A percentile compares a stretch with the other conserved stretches of the same genome.
These are phyloP conservation scores for Talaromyces borbonicus DNA, from an alignment of 495 filamentous ascomycete species.

Conservation along the genomic window DNA sequence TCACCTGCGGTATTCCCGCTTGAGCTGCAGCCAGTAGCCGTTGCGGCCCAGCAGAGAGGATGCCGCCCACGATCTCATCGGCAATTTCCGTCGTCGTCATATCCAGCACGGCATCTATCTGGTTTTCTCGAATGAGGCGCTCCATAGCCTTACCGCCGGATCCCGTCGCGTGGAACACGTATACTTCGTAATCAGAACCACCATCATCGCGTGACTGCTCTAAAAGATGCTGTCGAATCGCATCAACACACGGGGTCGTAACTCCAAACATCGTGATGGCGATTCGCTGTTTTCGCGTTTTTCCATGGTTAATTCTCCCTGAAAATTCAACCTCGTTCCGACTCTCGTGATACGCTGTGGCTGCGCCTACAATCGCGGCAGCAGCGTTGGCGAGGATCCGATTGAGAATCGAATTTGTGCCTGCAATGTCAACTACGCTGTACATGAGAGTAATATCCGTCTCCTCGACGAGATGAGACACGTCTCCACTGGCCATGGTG, in stretches of 20 bases:
- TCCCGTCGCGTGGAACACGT: conserved; percentile 61
- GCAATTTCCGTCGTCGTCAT: conserved; percentile 60
- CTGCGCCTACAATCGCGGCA: conserved; percentile 47
- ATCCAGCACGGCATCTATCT: conserved; percentile 53
- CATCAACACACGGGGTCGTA: conserved; percentile 51
- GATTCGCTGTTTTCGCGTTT: conserved; percentile 30
- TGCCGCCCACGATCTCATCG: conserved; percentile 51
- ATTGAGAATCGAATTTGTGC: conserved; percentile 46
- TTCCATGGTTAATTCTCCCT: conserved; percentile 15
- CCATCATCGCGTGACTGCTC: too few species aligned
- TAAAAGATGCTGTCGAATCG: conserved; percentile 36
- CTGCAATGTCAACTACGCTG: conserved; percentile 58
- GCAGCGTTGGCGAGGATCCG: conserved; percentile 51
- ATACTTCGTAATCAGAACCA: conserved; percentile 41
- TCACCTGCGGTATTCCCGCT: conserved; percentile 47
- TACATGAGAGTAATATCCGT: conserved; percentile 63
- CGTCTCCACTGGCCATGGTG: conserved; percentile 55
- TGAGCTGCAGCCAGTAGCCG: conserved; percentile 45
- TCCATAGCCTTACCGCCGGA: conserved; percentile 60
- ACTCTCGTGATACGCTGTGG: conserved; percentile 28
- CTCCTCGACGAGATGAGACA: conserved; percentile 48
- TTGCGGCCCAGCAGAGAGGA: conserved; percentile 43
- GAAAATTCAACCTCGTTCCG: not conserved
- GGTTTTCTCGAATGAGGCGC: conserved; percentile 40
- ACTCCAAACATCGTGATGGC: conserved; percentile 69